Percentiles rank a stretch among this genome's conserved stretches.
Conservation (phyloP, 495 filamentous ascomycete genomes). For the Penicillium mononematosum region DNA sequence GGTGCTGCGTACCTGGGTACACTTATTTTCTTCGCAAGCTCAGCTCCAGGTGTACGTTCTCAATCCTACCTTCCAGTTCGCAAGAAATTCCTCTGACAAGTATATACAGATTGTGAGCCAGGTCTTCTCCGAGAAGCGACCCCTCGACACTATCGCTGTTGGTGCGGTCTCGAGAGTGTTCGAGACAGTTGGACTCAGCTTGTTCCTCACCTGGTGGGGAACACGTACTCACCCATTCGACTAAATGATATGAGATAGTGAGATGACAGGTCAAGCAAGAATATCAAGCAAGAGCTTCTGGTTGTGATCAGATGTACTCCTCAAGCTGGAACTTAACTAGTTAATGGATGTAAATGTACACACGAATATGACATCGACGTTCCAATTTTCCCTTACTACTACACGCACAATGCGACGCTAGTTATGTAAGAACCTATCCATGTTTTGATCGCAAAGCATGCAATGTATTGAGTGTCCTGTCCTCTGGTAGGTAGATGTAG, state of each 20-base stretch:
- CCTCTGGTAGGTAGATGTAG: neutral
- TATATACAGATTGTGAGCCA: slow-evolving; percentile 74
- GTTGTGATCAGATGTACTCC: neutral
- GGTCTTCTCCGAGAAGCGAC: slow-evolving; percentile 84
- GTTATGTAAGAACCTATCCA: neutral
- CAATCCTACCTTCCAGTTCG: neutral
- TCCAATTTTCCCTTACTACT: neutral
- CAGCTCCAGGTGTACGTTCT: slow-evolving; percentile 77
- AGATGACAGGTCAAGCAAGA: neutral
- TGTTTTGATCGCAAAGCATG: no score
- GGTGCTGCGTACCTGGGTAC: slow-evolving; percentile 91
- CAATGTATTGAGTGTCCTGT: neutral
- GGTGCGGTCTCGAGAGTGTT: slow-evolving; percentile 77
- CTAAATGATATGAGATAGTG: slow-evolving; percentile 28
- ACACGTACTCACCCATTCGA: slow-evolving; percentile 86
- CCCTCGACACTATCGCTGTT: slow-evolving; percentile 84
- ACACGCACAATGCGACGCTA: neutral
- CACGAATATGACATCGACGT: slow-evolving; percentile 5
- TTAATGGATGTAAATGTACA: slow-evolving; percentile 12
- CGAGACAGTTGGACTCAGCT: slow-evolving; percentile 86
- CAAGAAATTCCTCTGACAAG: neutral
- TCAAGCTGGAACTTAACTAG: neutral
- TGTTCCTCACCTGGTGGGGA: slow-evolving; percentile 97
- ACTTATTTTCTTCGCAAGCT: slow-evolving; percentile 87
- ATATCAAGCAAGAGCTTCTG: neutral